Evolutionary conservation across 2,329 filamentous ascomycete genomes (phyloP), one percentile per base, ranked within the genome.

Genomic region (Beauveria caledonica): DNA sequence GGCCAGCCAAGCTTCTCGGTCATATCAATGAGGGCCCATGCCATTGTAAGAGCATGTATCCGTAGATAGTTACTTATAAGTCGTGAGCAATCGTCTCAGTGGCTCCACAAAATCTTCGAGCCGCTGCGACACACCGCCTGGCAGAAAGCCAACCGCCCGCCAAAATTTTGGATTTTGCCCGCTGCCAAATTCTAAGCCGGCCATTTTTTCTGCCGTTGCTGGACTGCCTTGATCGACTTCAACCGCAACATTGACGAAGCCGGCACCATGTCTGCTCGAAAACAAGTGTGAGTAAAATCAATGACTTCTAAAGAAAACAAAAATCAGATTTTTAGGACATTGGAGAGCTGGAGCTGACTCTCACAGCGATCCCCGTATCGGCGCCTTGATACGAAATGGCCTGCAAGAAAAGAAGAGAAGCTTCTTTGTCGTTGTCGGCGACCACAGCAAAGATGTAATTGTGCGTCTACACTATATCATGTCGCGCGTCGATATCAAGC

Each of bases 381-480:
- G 88, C 63, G 87, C 92, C 74, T 86, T 97, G 68, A 93, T 97
- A 70, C 86, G 87, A 73, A 97, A 96, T 88, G 89, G 89, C 66
- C 81, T 92, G 63, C 90, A 90, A 74, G 92, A 97, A 74, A 97
- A 96, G 84, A 97, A 97, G 79, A 86, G 94, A 74, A 96, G 90
- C 78, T 97, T 99, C 80, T 95, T 99, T 75, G 90, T 99, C 61
- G 87, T 99, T 25, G 93, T 99, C 50, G 94, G 94, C 70, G 92
- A 99, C 74, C 86, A 86, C 62, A 86, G 92, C 66, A 99, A 99
- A 75, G 94, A 99, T 80, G 91, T 93, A 67, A 97, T 99, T 71
- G 92, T 97, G 66, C 86, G 97, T 71, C 82, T 83, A 62, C 92
- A 97, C 77, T 92, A 94, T 71, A 95, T 99, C 70, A 89, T 97